Percentiles rank a stretch among this genome's conserved stretches.
Conservation (phyloP, 2,329 filamentous ascomycete genomes). For the Ceratocystis albifundus region DNA sequence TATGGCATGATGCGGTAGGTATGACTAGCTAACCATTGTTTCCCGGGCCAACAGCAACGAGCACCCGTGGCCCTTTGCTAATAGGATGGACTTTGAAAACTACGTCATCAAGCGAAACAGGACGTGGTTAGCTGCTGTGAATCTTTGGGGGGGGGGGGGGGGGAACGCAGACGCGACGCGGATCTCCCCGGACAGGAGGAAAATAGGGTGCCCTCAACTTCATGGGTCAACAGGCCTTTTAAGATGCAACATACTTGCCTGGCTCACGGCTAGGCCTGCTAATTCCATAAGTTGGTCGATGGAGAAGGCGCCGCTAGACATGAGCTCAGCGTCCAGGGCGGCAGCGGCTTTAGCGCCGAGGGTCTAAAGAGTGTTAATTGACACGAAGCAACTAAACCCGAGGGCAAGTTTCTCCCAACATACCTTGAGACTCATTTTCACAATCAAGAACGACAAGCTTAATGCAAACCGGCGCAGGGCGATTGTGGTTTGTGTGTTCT, state of each 20-base stretch:
- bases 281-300: slow-evolving; percentile 97
- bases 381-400: no score
- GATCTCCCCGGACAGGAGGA: not conserved
- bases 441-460: no score
- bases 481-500: not conserved
- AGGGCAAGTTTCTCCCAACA: not conserved
- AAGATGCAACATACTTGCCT: slow-evolving; percentile 51
- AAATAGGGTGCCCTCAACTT: not conserved
- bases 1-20: not conserved
- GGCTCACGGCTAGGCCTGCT: slow-evolving; percentile 82
- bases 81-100: slow-evolving; percentile 77
- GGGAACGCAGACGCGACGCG: no score
- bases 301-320: slow-evolving; percentile 78
- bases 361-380: slow-evolving; percentile 44
- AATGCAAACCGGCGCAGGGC: no score
- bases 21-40: slow-evolving; percentile 46
- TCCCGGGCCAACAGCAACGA: slow-evolving; percentile 83
- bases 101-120: slow-evolving; percentile 29
- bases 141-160: no score
- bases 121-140: not conserved
- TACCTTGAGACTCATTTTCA: slow-evolving; percentile 8
- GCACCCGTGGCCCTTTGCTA: slow-evolving; percentile 55
- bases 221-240: not conserved
- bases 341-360: slow-evolving; percentile 78
- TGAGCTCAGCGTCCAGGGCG: slow-evolving; percentile 83